A percentile compares a stretch with the other conserved stretches of the same genome.
phyloP scores from a whole-genome alignment of 257 asterid species.

The Solanum microdontum region DNA sequence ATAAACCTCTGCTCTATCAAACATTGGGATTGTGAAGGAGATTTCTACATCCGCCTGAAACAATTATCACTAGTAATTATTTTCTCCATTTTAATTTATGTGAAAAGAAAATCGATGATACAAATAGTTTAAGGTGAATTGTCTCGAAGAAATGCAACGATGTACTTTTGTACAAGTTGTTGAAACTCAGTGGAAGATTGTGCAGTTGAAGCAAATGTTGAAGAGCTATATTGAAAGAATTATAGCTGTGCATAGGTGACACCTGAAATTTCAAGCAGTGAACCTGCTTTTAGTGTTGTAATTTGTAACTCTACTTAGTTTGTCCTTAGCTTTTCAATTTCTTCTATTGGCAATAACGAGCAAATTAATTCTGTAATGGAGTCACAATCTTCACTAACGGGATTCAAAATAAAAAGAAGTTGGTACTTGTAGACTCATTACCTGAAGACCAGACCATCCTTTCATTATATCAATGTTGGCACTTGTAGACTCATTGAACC shows the following conservation, averaged over 20 bases:
- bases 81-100: too few species aligned
- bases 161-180: too few species aligned
- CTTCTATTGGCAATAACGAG: neutral
- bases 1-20: slow-evolving; percentile 11
- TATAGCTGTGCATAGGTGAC: neutral
- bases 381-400: too few species aligned
- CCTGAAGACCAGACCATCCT: too few species aligned
- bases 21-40: neutral
- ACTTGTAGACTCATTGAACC: too few species aligned
- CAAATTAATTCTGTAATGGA: too few species aligned
- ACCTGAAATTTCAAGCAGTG: neutral
- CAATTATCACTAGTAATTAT: slow-evolving; percentile 4
- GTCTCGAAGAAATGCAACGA: too few species aligned
- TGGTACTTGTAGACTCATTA: too few species aligned
- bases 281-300: neutral
- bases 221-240: neutral
- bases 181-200: neutral
- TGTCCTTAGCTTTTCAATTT: neutral
- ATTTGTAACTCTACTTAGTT: neutral
- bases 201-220: neutral
- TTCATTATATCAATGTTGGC: too few species aligned
- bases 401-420: too few species aligned
- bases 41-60: neutral
- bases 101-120: neutral
- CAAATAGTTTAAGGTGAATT: too few species aligned